Evolutionary conservation across 371 early-diverging fungal species (phyloP).

Genomic region (Blakeslea trispora): DNA sequence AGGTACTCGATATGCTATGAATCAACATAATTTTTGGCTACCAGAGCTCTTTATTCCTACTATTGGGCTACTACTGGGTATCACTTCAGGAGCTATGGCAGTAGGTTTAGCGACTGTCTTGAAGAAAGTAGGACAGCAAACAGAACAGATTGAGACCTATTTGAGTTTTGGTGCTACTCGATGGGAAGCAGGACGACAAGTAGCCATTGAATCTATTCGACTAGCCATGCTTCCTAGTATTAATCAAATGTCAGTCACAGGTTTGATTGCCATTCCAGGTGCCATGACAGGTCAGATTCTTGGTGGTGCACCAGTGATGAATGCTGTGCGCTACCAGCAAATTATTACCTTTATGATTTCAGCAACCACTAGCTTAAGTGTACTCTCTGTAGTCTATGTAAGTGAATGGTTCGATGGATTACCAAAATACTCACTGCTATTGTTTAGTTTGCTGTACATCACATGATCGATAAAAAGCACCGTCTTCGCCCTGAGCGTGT

Average conservation of each 20-base stretch:
- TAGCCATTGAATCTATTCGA: slow-evolving; percentile 73
- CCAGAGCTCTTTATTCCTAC: slow-evolving; percentile 87
- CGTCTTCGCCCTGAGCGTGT: slow-evolving; percentile 60
- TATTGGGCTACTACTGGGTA: slow-evolving; percentile 86
- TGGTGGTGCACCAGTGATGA: slow-evolving; percentile 78
- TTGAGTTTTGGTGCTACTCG: slow-evolving; percentile 83
- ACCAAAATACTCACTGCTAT: background rate
- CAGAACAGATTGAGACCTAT: slow-evolving; percentile 74
- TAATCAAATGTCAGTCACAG: slow-evolving; percentile 84
- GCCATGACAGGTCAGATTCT: slow-evolving; percentile 92
- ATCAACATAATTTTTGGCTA: slow-evolving; percentile 71
- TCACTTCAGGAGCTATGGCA: slow-evolving; percentile 82
- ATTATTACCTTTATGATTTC: slow-evolving; percentile 85
- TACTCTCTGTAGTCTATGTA: slow-evolving; percentile 63
- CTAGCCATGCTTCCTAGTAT: slow-evolving; percentile 81
- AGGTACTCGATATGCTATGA: slow-evolving; percentile 73
- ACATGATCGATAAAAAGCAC: slow-evolving; percentile 63
- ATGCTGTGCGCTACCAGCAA: slow-evolving; percentile 81
- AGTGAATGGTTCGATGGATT: slow-evolving; percentile 8
- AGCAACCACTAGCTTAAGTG: slow-evolving; percentile 68
- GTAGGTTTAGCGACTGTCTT: slow-evolving; percentile 72
- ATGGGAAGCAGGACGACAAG: slow-evolving; percentile 80
- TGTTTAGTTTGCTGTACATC: slow-evolving; percentile 52
- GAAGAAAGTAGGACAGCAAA: slow-evolving; percentile 52
- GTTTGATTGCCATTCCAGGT: slow-evolving; percentile 88